These are phyloP conservation scores for Incumbomyces lentus DNA, from an alignment of 2,329 filamentous ascomycete genomes.

Conservation along the genomic window DNA sequence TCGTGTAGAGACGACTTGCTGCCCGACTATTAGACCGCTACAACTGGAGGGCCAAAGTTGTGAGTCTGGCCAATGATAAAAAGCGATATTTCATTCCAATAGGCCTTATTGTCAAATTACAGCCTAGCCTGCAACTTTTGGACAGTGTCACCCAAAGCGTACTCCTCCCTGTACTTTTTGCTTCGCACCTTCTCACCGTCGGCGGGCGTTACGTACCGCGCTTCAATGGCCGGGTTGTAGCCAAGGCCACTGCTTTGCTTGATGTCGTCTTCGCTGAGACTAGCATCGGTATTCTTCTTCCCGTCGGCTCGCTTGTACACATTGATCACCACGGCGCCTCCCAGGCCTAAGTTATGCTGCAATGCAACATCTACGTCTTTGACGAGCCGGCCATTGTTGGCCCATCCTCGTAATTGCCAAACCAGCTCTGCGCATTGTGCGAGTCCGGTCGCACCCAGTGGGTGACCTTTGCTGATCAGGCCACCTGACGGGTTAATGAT, in stretches of 20 bases:
- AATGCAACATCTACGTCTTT: slow-evolving; percentile 60
- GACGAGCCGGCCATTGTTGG: slow-evolving; percentile 66
- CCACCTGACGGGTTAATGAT: slow-evolving; percentile 91
- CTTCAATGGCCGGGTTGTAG: slow-evolving; percentile 85
- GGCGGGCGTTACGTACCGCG: slow-evolving; percentile 70
- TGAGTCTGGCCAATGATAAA: no score
- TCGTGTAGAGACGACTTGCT: not conserved
- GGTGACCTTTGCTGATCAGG: slow-evolving; percentile 91
- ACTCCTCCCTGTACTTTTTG: slow-evolving; percentile 58
- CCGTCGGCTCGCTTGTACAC: slow-evolving; percentile 82
- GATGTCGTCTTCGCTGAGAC: slow-evolving; percentile 53
- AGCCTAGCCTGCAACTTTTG: slow-evolving; percentile 63
- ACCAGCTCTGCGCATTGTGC: slow-evolving; percentile 94
- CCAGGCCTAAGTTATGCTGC: slow-evolving; percentile 88
- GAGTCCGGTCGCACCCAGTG: slow-evolving; percentile 81
- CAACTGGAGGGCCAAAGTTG: no score
- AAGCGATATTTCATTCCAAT: no score
- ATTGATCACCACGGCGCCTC: slow-evolving; percentile 80
- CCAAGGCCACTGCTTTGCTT: slow-evolving; percentile 59
- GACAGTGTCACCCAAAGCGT: slow-evolving; percentile 67
- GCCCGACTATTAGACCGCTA: no score
- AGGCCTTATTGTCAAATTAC: slow-evolving; percentile 15
- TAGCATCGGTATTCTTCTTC: slow-evolving; percentile 41
- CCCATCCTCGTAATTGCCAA: slow-evolving; percentile 93
- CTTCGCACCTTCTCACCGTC: slow-evolving; percentile 62